Evolutionary conservation across 2,329 filamentous ascomycete species (phyloP).

Genomic region (Arthrinium phaeospermum): DNA sequence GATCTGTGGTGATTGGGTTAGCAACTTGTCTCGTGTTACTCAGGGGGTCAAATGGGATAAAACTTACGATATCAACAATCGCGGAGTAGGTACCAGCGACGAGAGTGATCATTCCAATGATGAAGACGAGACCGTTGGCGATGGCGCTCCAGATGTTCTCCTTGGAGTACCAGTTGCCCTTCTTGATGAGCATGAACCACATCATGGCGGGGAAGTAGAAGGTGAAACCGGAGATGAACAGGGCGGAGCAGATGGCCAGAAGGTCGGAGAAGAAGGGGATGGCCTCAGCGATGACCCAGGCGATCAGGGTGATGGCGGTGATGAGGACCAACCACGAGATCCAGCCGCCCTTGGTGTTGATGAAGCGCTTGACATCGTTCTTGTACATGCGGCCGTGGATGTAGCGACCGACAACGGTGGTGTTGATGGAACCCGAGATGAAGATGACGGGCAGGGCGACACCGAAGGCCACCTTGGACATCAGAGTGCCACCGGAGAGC

Average conservation of each 20-base stretch:
- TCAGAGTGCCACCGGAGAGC: slow-evolving; percentile 56
- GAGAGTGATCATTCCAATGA: slow-evolving; percentile 38
- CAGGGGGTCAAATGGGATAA: no score
- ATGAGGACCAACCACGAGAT: slow-evolving; percentile 64
- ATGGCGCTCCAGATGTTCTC: slow-evolving; percentile 34
- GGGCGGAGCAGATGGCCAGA: slow-evolving; percentile 58
- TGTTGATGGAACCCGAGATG: slow-evolving; percentile 69
- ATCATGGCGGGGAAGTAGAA: slow-evolving; percentile 43
- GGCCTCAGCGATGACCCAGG: slow-evolving; percentile 74
- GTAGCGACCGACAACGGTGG: slow-evolving; percentile 54
- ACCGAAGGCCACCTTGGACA: slow-evolving; percentile 67
- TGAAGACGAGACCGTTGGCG: slow-evolving; percentile 34
- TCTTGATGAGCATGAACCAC: slow-evolving; percentile 41
- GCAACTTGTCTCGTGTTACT: background rate
- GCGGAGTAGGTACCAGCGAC: slow-evolving; percentile 41
- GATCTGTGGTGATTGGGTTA: slow-evolving; percentile 18
- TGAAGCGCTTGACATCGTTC: slow-evolving; percentile 39
- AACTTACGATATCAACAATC: slow-evolving; percentile 41
- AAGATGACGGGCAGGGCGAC: slow-evolving; percentile 68
- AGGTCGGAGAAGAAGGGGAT: slow-evolving; percentile 77
- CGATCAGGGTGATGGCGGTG: slow-evolving; percentile 62
- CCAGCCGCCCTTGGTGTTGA: slow-evolving; percentile 42
- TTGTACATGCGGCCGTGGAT: slow-evolving; percentile 41
- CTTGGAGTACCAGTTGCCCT: slow-evolving; percentile 36
- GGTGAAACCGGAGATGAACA: slow-evolving; percentile 57